Evolutionary conservation across 2,329 filamentous ascomycete genomes (phyloP).

Genomic region (Cladophialophora yegresii): DNA sequence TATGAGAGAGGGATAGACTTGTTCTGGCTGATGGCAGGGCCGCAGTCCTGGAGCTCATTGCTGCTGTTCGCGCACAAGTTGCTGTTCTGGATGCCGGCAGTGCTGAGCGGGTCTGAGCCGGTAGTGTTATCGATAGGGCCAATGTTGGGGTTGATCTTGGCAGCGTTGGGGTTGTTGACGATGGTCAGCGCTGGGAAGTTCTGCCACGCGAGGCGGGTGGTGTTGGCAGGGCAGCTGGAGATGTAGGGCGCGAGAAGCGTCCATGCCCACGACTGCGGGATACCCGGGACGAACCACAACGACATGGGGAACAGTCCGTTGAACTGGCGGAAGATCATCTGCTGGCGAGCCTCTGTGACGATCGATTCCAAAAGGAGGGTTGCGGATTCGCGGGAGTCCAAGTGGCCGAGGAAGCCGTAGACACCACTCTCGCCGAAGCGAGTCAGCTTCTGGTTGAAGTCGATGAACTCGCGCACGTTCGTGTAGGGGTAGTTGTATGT

Average conservation of each 20-base stretch:
- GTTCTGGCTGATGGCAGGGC: slow-evolving; percentile 67
- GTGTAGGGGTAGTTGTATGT: slow-evolving; percentile 71
- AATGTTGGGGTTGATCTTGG: slow-evolving; percentile 47
- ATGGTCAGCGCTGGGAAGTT: slow-evolving; percentile 75
- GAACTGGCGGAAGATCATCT: slow-evolving; percentile 54
- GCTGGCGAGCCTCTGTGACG: slow-evolving; percentile 69
- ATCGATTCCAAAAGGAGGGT: slow-evolving; percentile 57
- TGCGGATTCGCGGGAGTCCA: slow-evolving; percentile 73
- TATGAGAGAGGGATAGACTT: slow-evolving; percentile 70
- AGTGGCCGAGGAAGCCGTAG: slow-evolving; percentile 76
- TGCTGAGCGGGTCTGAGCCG: slow-evolving; percentile 42
- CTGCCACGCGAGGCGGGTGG: slow-evolving; percentile 77
- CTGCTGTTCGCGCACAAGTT: slow-evolving; percentile 63
- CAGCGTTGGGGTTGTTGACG: slow-evolving; percentile 75
- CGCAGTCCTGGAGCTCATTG: slow-evolving; percentile 59
- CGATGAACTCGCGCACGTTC: slow-evolving; percentile 55
- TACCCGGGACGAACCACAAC: slow-evolving; percentile 76
- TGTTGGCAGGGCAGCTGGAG: slow-evolving; percentile 64
- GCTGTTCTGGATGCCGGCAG: slow-evolving; percentile 44
- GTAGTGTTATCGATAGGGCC: slow-evolving; percentile 26
- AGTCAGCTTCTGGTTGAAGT: slow-evolving; percentile 76
- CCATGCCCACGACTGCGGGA: slow-evolving; percentile 85
- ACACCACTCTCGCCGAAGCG: slow-evolving; percentile 71
- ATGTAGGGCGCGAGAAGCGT: slow-evolving; percentile 52
- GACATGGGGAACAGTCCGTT: slow-evolving; percentile 67